Percentiles rank a stretch among this genome's conserved stretches.
Conservation (phyloP, 768 basidiomycete species). For the Auriscalpium microsporum region DNA sequence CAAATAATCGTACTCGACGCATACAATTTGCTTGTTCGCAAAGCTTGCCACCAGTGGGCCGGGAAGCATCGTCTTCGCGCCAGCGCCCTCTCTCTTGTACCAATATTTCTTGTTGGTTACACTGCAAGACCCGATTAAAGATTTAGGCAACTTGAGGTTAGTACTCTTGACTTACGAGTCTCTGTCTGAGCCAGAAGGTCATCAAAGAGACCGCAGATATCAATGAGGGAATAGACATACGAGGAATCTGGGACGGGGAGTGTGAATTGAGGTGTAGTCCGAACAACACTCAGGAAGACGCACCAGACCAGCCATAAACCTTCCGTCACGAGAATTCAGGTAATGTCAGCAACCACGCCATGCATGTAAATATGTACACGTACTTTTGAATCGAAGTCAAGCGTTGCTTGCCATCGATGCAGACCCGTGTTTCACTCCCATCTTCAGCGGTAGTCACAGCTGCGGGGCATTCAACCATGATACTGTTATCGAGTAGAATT, state of each 20-base stretch:
- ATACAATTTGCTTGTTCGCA: constrained; percentile 62
- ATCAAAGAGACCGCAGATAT: background rate
- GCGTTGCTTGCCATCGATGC: constrained; percentile 78
- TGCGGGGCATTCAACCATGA: constrained; percentile 8
- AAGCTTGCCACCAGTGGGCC: constrained; percentile 47
- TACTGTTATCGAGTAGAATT: background rate
- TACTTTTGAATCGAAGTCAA: constrained; percentile 66
- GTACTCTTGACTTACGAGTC: constrained; percentile 34
- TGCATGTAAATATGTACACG: constrained; percentile 13
- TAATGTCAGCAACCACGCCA: background rate
- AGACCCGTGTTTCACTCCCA: constrained; percentile 56
- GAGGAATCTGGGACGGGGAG: constrained; percentile 38
- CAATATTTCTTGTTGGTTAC: constrained; percentile 11
- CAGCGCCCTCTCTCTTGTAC: constrained; percentile 20
- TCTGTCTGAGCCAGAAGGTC: constrained; percentile 22
- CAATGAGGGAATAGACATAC: constrained; percentile 26
- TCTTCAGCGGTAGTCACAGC: constrained; percentile 48
- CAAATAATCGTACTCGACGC: constrained; percentile 60
- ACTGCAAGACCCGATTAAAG: constrained; percentile 38
- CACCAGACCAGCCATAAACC: constrained; percentile 63
- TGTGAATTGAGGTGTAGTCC: too few relatives aligned
- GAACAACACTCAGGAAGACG: constrained; percentile 17
- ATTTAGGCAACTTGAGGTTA: background rate
- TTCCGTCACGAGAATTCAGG: background rate
- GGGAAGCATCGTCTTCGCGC: constrained; percentile 31